Percentiles rank a stretch among this genome's conserved stretches.
Evolutionary conservation across 768 basidiomycete species (phyloP).

Genomic region (Boletus pseudopeckii): DNA sequence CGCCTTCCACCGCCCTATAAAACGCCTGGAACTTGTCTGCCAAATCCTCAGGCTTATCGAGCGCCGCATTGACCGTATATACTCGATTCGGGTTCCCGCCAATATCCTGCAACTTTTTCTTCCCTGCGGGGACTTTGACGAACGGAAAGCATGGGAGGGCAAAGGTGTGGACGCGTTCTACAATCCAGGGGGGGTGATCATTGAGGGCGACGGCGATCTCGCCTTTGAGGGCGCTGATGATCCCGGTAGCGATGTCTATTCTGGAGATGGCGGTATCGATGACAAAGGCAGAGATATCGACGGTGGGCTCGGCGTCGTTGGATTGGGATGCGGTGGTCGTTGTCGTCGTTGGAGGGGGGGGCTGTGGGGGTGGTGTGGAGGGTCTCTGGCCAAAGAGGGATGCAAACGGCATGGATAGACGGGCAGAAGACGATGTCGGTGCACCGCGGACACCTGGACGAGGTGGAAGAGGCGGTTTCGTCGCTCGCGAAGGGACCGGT

Average conservation of each 20-base stretch:
- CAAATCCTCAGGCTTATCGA: slow-evolving; percentile 50
- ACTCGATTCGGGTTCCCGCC: slow-evolving; percentile 21
- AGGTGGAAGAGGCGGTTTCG: slow-evolving; percentile 50
- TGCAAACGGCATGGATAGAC: slow-evolving; percentile 73
- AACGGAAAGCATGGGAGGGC: slow-evolving; percentile 57
- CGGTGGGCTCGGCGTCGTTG: slow-evolving; percentile 32
- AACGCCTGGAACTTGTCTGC: slow-evolving; percentile 64
- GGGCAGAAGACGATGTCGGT: slow-evolving; percentile 32
- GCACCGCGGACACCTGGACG: slow-evolving; percentile 25
- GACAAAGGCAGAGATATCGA: slow-evolving; percentile 62
- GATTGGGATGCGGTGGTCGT: slow-evolving; percentile 25
- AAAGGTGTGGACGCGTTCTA: slow-evolving; percentile 57
- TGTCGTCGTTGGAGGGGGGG: slow-evolving; percentile 17
- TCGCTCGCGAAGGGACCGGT: slow-evolving; percentile 35
- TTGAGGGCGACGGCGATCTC: slow-evolving; percentile 53
- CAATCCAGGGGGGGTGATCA: slow-evolving; percentile 52
- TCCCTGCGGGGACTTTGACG: slow-evolving; percentile 33
- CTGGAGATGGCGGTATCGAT: slow-evolving; percentile 51
- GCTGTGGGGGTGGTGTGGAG: slow-evolving; percentile 29
- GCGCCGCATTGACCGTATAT: slow-evolving; percentile 41
- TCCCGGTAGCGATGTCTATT: slow-evolving; percentile 50
- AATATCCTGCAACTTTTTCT: slow-evolving; percentile 33
- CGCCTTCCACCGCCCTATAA: slow-evolving; percentile 62
- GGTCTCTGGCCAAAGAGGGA: slow-evolving; percentile 63
- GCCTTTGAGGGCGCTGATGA: slow-evolving; percentile 49